Evolutionary conservation across 78 protist genomes (phyloP).

Genomic region (Bodo saltans): DNA sequence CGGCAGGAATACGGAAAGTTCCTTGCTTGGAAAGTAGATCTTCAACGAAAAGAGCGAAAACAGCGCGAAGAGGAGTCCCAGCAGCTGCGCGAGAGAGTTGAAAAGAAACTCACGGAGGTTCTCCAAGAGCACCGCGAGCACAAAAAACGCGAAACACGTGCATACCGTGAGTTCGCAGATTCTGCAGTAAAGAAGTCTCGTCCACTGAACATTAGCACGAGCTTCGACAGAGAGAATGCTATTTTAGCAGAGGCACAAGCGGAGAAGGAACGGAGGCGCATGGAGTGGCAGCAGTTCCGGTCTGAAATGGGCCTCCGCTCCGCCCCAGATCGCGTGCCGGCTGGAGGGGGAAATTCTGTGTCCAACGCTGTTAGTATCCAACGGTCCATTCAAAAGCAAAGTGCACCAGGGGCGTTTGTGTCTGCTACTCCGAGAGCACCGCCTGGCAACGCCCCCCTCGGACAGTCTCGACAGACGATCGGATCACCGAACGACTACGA

Average conservation of each 20-base stretch:
- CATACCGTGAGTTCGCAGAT: not conserved
- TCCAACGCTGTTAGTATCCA: too few species aligned
- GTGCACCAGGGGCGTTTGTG: too few species aligned
- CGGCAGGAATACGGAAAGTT: not conserved
- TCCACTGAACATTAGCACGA: too few species aligned
- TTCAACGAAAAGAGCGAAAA: not conserved
- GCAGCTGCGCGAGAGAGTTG: not conserved
- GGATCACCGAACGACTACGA: too few species aligned
- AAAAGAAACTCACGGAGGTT: not conserved
- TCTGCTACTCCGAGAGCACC: not conserved
- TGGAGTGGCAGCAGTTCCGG: too few species aligned
- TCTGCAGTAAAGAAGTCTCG: not conserved
- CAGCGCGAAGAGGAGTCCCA: not conserved
- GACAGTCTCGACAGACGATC: not conserved
- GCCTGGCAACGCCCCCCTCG: not conserved
- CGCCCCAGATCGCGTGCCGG: not conserved
- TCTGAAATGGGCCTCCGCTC: too few species aligned
- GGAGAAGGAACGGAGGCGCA: not conserved
- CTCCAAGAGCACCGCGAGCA: not conserved
- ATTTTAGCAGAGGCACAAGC: not conserved
- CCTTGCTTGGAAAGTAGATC: constrained; percentile 17
- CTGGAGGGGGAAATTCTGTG: too few species aligned
- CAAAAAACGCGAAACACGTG: not conserved
- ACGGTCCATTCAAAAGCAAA: too few species aligned
- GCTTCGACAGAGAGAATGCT: too few species aligned